Conservation (phyloP, 768 basidiomycete genomes). For the Tylopilus intermedius region DNA sequence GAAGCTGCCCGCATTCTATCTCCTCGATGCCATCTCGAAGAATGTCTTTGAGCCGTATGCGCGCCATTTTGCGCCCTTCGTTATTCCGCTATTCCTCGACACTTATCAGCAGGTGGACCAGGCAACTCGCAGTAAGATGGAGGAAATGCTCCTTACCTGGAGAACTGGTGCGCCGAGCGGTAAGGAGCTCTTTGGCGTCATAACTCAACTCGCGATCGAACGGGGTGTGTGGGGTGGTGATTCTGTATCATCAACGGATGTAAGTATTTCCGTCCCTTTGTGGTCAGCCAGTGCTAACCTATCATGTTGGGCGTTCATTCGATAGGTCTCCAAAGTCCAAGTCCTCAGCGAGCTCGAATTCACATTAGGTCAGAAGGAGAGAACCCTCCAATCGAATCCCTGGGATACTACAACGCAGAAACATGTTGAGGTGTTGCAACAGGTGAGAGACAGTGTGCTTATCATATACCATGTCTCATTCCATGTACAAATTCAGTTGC, state of each 20-base stretch:
- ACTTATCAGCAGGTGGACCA: slow-evolving; percentile 86
- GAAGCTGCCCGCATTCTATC: slow-evolving; percentile 91
- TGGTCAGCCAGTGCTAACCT: background rate
- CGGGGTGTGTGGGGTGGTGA: slow-evolving; percentile 72
- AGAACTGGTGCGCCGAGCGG: slow-evolving; percentile 76
- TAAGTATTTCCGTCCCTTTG: slow-evolving; percentile 27
- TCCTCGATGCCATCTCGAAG: slow-evolving; percentile 95
- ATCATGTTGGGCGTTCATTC: slow-evolving; percentile 1
- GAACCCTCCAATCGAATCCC: slow-evolving; percentile 63
- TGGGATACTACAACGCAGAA: slow-evolving; percentile 63
- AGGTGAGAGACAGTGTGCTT: slow-evolving; percentile 46
- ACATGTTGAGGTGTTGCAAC: slow-evolving; percentile 74
- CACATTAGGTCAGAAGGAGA: slow-evolving; percentile 76
- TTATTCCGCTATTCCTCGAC: slow-evolving; percentile 79
- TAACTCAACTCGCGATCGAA: slow-evolving; percentile 80
- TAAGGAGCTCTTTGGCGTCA: slow-evolving; percentile 78
- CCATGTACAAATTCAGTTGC: slow-evolving; percentile 41
- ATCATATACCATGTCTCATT: slow-evolving; percentile 1
- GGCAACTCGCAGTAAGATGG: slow-evolving; percentile 86
- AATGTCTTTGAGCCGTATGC: slow-evolving; percentile 94
- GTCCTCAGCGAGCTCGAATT: slow-evolving; percentile 82
- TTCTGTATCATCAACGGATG: slow-evolving; percentile 34
- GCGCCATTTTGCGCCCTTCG: slow-evolving; percentile 73
- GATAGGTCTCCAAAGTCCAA: slow-evolving; percentile 62
- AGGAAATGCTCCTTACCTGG: slow-evolving; percentile 97